Evolutionary conservation across 441 rosid species (phyloP), one percentile per base, ranked within the genome.

Genomic region (Corymbia citriodora): DNA sequence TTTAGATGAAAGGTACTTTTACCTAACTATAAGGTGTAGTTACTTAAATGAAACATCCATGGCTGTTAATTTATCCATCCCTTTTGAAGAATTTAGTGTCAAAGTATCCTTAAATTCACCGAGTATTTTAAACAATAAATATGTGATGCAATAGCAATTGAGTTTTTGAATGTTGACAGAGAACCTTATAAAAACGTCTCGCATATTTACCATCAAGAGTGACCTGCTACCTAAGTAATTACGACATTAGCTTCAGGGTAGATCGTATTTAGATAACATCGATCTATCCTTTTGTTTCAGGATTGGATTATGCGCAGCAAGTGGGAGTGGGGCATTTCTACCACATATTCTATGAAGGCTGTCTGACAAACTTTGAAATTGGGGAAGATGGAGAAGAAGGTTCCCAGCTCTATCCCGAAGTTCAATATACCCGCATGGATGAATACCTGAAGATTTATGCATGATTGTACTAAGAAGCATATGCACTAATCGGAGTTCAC

Each of bases 341-440:
- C 91, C 98, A 97, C 87, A 93, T 97, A 3, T 97, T 92, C 91
- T 97, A 95, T 31, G 98, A 97, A 90, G 97, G 99, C 23, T 95
- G 99, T 87, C 90, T 97, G 52, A 93, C 98, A 16, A 95, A 97
- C 90, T 93, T 96, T 55, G 95, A 97, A 89, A 95, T 95, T 18
- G 95, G 92, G n/a, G 94, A 96, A 90, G 95, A 91, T 16, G 94
- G 87, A 87, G 96, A 91, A 92, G 99, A 97, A 93, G 99, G 98
- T 89, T 97, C 98, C 2, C 74, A 63, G 55, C 97, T 97, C 16
- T 97, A 97, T 91, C 98, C 98, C 3, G 97, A 96, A 27, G 97
- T 97, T 53, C 93, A 90, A 17, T 97, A 94, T 91, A 95, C 90
- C 54, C 95, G 97, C 74, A 93, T 96, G 97, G 94, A 95, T 54